A percentile compares a stretch with the other conserved stretches of the same genome.
These are phyloP conservation scores for Passiflora organensis DNA, from an alignment of 345 rosid genomes.

Conservation along the genomic window DNA sequence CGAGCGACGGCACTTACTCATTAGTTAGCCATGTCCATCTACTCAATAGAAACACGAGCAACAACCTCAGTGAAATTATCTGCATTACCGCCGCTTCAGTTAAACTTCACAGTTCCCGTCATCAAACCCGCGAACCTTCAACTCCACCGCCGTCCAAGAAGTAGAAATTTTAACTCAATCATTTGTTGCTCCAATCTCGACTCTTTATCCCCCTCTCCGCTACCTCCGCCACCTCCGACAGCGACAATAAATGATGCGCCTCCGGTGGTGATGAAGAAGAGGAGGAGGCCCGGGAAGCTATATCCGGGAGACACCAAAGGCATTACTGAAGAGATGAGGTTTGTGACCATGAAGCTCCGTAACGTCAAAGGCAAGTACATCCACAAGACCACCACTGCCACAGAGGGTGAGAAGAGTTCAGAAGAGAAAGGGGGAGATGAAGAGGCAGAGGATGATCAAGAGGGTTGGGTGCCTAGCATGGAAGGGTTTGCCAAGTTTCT, in stretches of 20 bases:
- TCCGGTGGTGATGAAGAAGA: slow-evolving; percentile 42
- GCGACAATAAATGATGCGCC: not conserved
- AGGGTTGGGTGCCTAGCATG: slow-evolving; percentile 57
- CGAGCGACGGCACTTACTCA: too few relatives aligned
- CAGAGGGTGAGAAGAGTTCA: slow-evolving; percentile 4
- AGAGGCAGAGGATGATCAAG: slow-evolving; percentile 12
- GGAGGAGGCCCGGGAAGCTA: slow-evolving; percentile 62
- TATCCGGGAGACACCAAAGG: slow-evolving; percentile 83
- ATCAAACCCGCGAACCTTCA: too few relatives aligned
- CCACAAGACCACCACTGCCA: slow-evolving; percentile 7
- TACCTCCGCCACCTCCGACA: not conserved
- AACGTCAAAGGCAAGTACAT: slow-evolving; percentile 51
- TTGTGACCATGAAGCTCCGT: slow-evolving; percentile 87
- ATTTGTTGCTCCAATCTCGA: slow-evolving; percentile 24
- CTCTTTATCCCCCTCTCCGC: slow-evolving; percentile 16
- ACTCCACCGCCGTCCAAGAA: not conserved
- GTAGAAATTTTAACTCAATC: not conserved
- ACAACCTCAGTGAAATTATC: too few relatives aligned
- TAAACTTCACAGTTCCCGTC: slow-evolving; percentile 4
- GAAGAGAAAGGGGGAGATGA: slow-evolving; percentile 9
- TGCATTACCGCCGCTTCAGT: not conserved
- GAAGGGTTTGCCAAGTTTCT: slow-evolving; percentile 68
- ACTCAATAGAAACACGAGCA: too few relatives aligned
- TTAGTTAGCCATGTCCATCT: too few relatives aligned
- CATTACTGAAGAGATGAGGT: slow-evolving; percentile 90